These are phyloP conservation scores for Dictyostelium firmibasis DNA, from an alignment of 78 protist species.

Conservation along the genomic window DNA sequence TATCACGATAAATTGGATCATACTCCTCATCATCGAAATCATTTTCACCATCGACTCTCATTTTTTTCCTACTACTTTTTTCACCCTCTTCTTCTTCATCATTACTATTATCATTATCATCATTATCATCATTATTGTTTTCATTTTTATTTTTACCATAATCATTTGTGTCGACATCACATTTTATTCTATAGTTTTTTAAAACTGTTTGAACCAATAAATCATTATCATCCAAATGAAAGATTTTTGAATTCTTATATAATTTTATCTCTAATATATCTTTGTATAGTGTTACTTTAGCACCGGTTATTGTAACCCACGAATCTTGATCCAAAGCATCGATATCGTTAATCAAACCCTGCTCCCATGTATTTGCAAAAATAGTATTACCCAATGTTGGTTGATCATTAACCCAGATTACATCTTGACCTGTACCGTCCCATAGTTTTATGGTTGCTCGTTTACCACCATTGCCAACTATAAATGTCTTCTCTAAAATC, in stretches of 20 bases:
- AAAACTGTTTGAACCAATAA: neutral
- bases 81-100: neutral
- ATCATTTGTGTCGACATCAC: neutral
- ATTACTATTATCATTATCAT: too few species aligned
- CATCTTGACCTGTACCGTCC: conserved; percentile 61
- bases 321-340: neutral
- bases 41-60: neutral
- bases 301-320: neutral
- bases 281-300: neutral
- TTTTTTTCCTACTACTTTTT: neutral
- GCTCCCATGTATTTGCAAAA: neutral
- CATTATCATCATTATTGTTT: neutral
- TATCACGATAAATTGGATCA: neutral
- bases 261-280: conserved; percentile 5
- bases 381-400: neutral
- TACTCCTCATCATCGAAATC: neutral
- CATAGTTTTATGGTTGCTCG: neutral
- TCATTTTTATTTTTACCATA: neutral
- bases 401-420: neutral
- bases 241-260: neutral
- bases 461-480: neutral
- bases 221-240: neutral
- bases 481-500: neutral
- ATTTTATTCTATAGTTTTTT: neutral
- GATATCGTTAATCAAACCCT: neutral